A percentile compares a stretch with the other conserved stretches of the same genome.
Evolutionary conservation across 805 yeast genomes (phyloP).

Genomic region (Kuraishia cidri): DNA sequence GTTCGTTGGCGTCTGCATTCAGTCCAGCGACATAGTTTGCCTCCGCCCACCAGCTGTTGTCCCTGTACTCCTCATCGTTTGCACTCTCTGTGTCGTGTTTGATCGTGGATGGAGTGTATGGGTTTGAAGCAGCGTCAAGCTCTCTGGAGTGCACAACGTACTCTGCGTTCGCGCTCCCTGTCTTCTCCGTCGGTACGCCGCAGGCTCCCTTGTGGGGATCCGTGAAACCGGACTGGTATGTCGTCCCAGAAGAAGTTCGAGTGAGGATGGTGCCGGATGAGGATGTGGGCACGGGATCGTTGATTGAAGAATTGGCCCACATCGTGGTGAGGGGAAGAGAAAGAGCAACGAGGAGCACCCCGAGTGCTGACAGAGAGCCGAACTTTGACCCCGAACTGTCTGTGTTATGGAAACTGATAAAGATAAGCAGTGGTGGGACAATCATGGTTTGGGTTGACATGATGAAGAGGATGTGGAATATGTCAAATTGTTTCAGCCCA

Average conservation of each 20-base stretch:
- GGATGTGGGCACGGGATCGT: slow-evolving; percentile 31
- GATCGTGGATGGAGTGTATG: not conserved
- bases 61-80: not conserved
- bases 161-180: no score
- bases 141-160: no score
- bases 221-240: no score
- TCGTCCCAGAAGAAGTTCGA: no score
- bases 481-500: slow-evolving; percentile 78
- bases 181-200: no score
- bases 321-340: slow-evolving; percentile 78
- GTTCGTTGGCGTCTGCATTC: not conserved
- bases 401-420: slow-evolving; percentile 39
- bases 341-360: slow-evolving; percentile 54
- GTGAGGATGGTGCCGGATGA: slow-evolving; percentile 8
- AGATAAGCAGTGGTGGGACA: slow-evolving; percentile 63
- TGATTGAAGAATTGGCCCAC: slow-evolving; percentile 77
- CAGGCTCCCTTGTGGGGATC: no score
- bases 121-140: no score
- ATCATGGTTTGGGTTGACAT: slow-evolving; percentile 79
- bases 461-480: slow-evolving; percentile 70
- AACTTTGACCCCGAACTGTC: slow-evolving; percentile 17
- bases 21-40: not conserved
- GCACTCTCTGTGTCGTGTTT: not conserved
- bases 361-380: slow-evolving; percentile 38
- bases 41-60: not conserved